Evolutionary conservation across 1,284 basidiomycete species (phyloP).

Genomic region (Takashimella koratensis): DNA sequence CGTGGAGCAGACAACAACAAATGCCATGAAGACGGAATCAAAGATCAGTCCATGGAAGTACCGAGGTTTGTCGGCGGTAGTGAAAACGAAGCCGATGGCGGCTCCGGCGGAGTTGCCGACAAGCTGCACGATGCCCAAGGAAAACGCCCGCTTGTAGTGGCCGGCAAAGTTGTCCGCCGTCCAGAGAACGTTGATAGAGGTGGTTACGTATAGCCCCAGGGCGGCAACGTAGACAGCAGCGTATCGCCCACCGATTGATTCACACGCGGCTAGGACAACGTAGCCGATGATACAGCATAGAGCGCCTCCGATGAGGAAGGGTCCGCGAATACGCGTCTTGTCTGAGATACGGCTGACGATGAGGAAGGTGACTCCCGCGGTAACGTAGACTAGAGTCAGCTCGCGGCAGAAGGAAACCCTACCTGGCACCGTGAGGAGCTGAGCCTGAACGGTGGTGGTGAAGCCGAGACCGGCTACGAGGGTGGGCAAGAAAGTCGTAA

Average conservation of each 20-base stretch:
- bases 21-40: conserved; percentile 4
- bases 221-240: conserved; percentile 11
- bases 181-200: conserved; percentile 12
- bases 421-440: no score
- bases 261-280: conserved; percentile 6
- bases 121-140: conserved; percentile 10
- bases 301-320: conserved; percentile 12
- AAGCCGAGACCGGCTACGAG: no score
- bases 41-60: conserved; percentile 9
- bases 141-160: conserved; percentile 19
- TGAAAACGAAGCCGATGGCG: conserved; percentile 8
- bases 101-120: conserved; percentile 16
- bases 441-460: no score
- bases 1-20: no score
- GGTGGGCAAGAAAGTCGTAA: no score
- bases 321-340: no score
- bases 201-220: conserved; percentile 12
- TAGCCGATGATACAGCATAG: conserved; percentile 13
- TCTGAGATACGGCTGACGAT: no score
- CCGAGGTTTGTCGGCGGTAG: conserved; percentile 2
- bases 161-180: conserved; percentile 11
- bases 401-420: no score
- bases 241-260: conserved; percentile 13
- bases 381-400: no score
- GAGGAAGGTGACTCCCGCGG: no score